Conservation (phyloP, 345 rosid species). For the Cardamine resedifolia region DNA sequence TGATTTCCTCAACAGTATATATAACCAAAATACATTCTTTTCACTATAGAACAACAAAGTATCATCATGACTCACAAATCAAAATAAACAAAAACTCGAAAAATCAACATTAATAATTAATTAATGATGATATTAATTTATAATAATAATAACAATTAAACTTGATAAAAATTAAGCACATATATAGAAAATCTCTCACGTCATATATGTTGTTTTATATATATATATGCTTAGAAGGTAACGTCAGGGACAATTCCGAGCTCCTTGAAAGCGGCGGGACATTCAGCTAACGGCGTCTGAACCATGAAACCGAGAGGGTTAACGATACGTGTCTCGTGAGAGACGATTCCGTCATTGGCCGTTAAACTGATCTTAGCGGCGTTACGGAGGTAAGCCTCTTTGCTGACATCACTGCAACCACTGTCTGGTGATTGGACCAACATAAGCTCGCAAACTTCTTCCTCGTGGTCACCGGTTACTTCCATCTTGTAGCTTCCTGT, state of each 20-base stretch:
- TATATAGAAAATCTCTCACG: constrained; percentile 12
- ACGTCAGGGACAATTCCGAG: constrained; percentile 47
- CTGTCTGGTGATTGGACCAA: constrained; percentile 47
- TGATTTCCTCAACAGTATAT: background rate
- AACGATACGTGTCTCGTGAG: constrained; percentile 43
- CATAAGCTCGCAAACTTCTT: constrained; percentile 55
- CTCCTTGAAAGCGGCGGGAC: constrained; percentile 54
- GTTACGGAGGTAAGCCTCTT: constrained; percentile 35
- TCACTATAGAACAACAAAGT: constrained; percentile 2
- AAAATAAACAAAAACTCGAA: constrained; percentile 1
- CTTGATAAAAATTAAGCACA: constrained; percentile 14
- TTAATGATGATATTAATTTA: constrained; percentile 22
- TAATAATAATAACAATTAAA: background rate
- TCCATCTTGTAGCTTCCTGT: constrained; percentile 46
- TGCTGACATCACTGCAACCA: constrained; percentile 47
- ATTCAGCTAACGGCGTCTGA: constrained; percentile 45
- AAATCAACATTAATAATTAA: background rate
- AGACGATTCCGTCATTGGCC: constrained; percentile 50
- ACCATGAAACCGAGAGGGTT: constrained; percentile 68
- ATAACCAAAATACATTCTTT: constrained; percentile 7
- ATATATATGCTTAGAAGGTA: constrained; percentile 30
- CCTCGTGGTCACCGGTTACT: constrained; percentile 61
- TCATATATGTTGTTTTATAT: background rate
- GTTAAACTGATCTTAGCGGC: constrained; percentile 52
- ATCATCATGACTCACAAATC: background rate